Evolutionary conservation across 2,329 filamentous ascomycete species (phyloP), one percentile per base, ranked within the genome.

Genomic region (Aspergillus tamarii): DNA sequence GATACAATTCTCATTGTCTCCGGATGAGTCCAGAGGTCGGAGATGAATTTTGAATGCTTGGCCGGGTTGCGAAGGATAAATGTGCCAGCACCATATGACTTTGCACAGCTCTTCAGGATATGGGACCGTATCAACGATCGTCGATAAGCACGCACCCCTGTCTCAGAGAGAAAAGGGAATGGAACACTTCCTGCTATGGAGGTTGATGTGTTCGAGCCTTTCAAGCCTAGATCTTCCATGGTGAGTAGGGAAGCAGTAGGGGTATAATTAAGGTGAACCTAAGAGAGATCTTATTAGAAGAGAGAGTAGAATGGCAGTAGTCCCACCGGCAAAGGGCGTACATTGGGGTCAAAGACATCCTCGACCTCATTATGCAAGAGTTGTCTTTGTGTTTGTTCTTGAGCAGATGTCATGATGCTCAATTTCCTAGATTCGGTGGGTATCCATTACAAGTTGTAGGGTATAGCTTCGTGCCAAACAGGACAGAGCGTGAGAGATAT

Each of bases 1-100:
- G 70, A 72, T 11, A 73, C 65, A 28, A 71, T 65, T 3, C 56
- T 63, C 59, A 67, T 66, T 28, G 68, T 72, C 14, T 67, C 66
- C 1, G 70, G 68, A 48, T 72, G 68, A 1, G 68, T 69, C 71
- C 71, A 73, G 30, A 73, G 67, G 28, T 70, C 70, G 5, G 62
- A 52, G 52, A 73, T 64, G 41, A 73, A 73, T 2, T 57, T 66
- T 14, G 70, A 72, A 26, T 71, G 60, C 11, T 69, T 64, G 10
- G 39, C 70, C 12, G 64, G 59, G 58, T 70, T 64, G 1, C 71
- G 69, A 9, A 73, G 64, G 16, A 72, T 64, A 36, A 72, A 53
- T 7, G 71, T 70, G 0, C 69, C 69, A 11, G 59, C 23, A 2
- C 52, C 52, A 7, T 39, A 55, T 23, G 32, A 21, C 30, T 55